A percentile compares a stretch with the other conserved stretches of the same genome.
Evolutionary conservation across 2,329 filamentous ascomycete genomes (phyloP).

Genomic region (Penicillium thymicola): DNA sequence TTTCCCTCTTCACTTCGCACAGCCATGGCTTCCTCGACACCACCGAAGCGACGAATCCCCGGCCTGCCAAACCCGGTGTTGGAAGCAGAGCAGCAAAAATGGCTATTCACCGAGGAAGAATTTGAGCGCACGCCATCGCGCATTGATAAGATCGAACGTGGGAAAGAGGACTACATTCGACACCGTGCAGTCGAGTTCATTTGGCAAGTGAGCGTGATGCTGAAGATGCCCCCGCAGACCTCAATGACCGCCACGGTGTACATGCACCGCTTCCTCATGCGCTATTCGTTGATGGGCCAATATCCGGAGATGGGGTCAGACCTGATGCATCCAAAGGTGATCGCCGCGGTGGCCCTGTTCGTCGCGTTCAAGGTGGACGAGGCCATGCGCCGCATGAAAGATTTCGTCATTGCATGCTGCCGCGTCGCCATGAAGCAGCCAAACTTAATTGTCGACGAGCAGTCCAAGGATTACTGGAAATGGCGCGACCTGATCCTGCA

Average conservation of each 20-base stretch:
- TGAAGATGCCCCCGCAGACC: slow-evolving; percentile 49
- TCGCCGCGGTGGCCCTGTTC: slow-evolving; percentile 87
- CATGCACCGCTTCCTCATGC: slow-evolving; percentile 95
- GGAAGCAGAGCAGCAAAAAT: slow-evolving; percentile 64
- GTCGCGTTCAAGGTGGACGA: slow-evolving; percentile 97
- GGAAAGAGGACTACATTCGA: slow-evolving; percentile 74
- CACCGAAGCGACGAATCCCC: slow-evolving; percentile 31
- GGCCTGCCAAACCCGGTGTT: slow-evolving; percentile 49
- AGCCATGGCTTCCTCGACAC: slow-evolving; percentile 23
- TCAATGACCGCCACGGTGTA: slow-evolving; percentile 89
- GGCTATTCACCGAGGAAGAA: slow-evolving; percentile 85
- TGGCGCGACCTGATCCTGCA: slow-evolving; percentile 93
- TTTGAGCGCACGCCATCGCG: slow-evolving; percentile 78
- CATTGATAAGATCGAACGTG: slow-evolving; percentile 71
- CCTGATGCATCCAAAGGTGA: slow-evolving; percentile 81
- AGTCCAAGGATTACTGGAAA: slow-evolving; percentile 97
- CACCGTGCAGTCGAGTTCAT: slow-evolving; percentile 97
- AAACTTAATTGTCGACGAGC: slow-evolving; percentile 86
- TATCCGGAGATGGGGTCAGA: slow-evolving; percentile 62
- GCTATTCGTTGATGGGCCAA: slow-evolving; percentile 68
- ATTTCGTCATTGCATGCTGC: slow-evolving; percentile 88
- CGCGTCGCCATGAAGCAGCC: slow-evolving; percentile 94
- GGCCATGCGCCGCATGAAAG: slow-evolving; percentile 92
- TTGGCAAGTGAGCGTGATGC: slow-evolving; percentile 71
- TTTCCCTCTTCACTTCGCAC: neutral